A percentile compares a stretch with the other conserved stretches of the same genome.
Conservation (phyloP, 1,284 basidiomycete species). For the Chondrostereum purpureum region DNA sequence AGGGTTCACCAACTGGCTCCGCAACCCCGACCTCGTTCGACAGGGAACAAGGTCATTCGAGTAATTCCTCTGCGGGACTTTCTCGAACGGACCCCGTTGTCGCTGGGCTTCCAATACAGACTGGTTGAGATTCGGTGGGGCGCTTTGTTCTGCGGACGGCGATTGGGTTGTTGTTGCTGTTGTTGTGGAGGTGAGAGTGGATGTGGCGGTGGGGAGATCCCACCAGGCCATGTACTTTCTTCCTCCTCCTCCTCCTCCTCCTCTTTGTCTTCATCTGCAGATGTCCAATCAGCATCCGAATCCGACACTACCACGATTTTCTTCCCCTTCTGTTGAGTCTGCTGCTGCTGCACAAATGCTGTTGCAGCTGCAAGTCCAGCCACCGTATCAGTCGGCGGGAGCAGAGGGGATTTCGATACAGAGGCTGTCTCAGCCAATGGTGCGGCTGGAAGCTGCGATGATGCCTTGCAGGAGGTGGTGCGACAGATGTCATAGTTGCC, state of each 20-base stretch:
- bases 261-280: neutral
- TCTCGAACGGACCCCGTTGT: conserved; percentile 72
- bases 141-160: too few species aligned
- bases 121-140: conserved; percentile 16
- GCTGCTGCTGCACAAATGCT: neutral
- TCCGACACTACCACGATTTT: neutral
- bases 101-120: conserved; percentile 60
- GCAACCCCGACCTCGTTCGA: conserved; percentile 49
- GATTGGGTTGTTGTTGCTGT: neutral
- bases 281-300: neutral
- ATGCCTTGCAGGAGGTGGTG: neutral
- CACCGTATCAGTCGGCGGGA: neutral
- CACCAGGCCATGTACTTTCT: too few species aligned
- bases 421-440: neutral
- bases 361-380: neutral
- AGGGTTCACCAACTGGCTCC: conserved; percentile 66
- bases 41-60: conserved; percentile 43
- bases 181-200: neutral
- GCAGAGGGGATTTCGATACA: neutral
- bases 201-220: neutral
- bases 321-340: neutral
- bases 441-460: neutral
- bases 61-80: conserved; percentile 63
- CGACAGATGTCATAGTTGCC: neutral
- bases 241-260: neutral